A percentile compares a stretch with the other conserved stretches of the same genome.
phyloP scores from a whole-genome alignment of 192 early-diverging fungal species.

The Rhizoclosmatium globosum region DNA sequence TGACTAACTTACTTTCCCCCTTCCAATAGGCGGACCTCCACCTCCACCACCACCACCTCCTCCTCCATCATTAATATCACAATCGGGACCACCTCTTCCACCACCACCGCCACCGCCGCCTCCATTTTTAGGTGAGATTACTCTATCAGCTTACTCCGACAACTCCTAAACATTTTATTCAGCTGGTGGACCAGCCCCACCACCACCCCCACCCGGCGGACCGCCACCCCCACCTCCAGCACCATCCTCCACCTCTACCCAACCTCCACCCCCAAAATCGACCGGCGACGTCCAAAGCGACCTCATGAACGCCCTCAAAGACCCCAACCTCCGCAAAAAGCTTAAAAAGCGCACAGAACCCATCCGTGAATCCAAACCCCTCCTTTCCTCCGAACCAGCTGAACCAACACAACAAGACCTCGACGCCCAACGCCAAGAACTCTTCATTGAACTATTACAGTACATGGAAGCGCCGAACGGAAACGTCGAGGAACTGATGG shows the following conservation, averaged over 20 bases:
- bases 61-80: neutral
- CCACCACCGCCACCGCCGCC: slow-evolving; percentile 14
- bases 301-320: slow-evolving; percentile 47
- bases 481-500: slow-evolving; percentile 55
- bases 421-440: slow-evolving; percentile 47
- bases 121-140: neutral
- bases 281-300: slow-evolving; percentile 35
- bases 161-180: slow-evolving; percentile 43
- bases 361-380: neutral
- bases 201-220: slow-evolving; percentile 46
- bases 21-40: neutral
- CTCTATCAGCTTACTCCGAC: slow-evolving; percentile 8
- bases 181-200: slow-evolving; percentile 39
- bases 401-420: slow-evolving; percentile 25
- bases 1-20: too few species aligned
- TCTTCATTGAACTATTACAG: slow-evolving; percentile 62
- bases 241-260: neutral
- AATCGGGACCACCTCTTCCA: neutral
- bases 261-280: neutral
- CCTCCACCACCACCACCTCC: neutral
- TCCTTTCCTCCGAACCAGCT: neutral
- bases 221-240: slow-evolving; percentile 39
- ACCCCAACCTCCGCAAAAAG: slow-evolving; percentile 51
- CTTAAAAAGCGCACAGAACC: slow-evolving; percentile 41
- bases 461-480: slow-evolving; percentile 69